Percentiles rank a stretch among this genome's conserved stretches.
phyloP scores from a whole-genome alignment of 495 filamentous ascomycete species.

The Hypoxylon lenormandii region DNA sequence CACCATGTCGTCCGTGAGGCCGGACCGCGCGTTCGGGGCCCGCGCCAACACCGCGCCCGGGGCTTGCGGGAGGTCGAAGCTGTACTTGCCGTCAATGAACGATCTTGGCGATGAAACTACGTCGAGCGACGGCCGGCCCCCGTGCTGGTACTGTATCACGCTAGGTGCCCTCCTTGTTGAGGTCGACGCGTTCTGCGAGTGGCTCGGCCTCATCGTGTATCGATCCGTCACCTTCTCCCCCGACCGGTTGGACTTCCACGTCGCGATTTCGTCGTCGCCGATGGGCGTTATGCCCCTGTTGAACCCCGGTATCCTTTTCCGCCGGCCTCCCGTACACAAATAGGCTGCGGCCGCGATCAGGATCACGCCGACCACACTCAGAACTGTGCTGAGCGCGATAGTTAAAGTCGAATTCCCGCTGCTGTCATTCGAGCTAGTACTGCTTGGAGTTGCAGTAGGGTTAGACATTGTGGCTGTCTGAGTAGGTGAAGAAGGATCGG shows the following conservation, averaged over 20 bases:
- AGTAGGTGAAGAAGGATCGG: conserved; percentile 19
- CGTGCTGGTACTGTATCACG: conserved; percentile 61
- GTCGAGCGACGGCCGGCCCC: conserved; percentile 51
- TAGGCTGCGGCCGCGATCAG: conserved; percentile 51
- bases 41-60: conserved; percentile 58
- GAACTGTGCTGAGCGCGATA: conserved; percentile 59
- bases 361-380: conserved; percentile 53
- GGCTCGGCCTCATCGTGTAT: conserved; percentile 41
- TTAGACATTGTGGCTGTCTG: conserved; percentile 33
- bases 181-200: conserved; percentile 54
- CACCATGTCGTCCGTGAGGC: conserved; percentile 63
- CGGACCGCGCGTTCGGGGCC: conserved; percentile 62
- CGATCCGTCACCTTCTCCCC: conserved; percentile 43
- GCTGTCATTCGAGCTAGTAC: conserved; percentile 16
- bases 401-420: conserved; percentile 28
- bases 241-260: conserved; percentile 57
- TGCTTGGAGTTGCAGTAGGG: conserved; percentile 26
- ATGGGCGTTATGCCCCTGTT: conserved; percentile 62
- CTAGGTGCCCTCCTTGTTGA: conserved; percentile 58
- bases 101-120: conserved; percentile 53
- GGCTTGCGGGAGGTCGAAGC: conserved; percentile 59
- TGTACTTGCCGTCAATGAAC: conserved; percentile 49
- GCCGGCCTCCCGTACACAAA: conserved; percentile 50
- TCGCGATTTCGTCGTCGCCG: conserved; percentile 66
- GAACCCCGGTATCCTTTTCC: conserved; percentile 54